Conservation (phyloP, 164 flowering plant genomes). For the Litsea cubeba region DNA sequence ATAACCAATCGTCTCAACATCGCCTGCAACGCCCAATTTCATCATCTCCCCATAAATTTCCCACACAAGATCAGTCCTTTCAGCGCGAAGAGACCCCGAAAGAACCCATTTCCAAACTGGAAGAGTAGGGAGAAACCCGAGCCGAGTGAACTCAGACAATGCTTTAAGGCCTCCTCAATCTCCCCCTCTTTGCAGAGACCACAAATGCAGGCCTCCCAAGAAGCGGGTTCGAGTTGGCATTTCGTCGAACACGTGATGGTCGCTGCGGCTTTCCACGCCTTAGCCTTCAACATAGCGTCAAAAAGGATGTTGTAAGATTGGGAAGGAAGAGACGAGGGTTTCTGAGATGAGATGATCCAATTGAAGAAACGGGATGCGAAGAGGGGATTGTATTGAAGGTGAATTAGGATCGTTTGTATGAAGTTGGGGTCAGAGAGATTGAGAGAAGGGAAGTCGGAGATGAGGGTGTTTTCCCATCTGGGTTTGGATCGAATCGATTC, state of each 20-base stretch:
- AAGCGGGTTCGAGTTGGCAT: constrained; percentile 31
- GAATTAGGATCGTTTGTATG: constrained; percentile 30
- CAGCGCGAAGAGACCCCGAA: constrained; percentile 27
- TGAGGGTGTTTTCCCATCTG: constrained; percentile 50
- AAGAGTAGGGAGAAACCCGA: constrained; percentile 24
- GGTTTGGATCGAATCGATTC: constrained; percentile 32
- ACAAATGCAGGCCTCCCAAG: constrained; percentile 33
- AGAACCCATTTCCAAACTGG: constrained; percentile 49
- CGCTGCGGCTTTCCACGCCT: constrained; percentile 38
- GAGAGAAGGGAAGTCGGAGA: constrained; percentile 37
- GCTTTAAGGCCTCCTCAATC: constrained; percentile 38
- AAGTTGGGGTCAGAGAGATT: constrained; percentile 37
- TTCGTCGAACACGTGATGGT: constrained; percentile 27
- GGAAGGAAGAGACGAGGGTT: constrained; percentile 21
- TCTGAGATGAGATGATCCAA: constrained; percentile 40
- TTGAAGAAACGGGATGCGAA: constrained; percentile 38
- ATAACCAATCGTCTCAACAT: constrained; percentile 43
- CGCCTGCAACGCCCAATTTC: constrained; percentile 31
- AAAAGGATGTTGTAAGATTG: constrained; percentile 30
- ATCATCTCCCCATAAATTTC: constrained; percentile 48
- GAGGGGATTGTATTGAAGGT: constrained; percentile 31
- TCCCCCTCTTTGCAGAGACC: constrained; percentile 44
- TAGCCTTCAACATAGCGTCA: constrained; percentile 41
- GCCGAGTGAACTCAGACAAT: constrained; percentile 22
- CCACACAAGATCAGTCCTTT: constrained; percentile 53